Evolutionary conservation across 306 rosid species (phyloP).

Genomic region (barrel medic (Medicago truncatula)): DNA sequence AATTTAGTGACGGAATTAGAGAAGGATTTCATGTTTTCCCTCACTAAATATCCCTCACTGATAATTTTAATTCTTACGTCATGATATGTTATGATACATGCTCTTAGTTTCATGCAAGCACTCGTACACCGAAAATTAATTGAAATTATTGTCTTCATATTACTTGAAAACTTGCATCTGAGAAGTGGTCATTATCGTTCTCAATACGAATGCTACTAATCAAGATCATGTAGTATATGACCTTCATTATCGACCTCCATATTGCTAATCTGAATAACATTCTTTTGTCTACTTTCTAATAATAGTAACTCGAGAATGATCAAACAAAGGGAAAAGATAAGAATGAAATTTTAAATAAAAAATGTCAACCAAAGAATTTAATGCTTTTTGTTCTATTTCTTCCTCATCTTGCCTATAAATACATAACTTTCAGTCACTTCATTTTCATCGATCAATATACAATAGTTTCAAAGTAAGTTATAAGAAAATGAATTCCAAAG

Average conservation of each 20-base stretch:
- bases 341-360: neutral
- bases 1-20: too few species aligned
- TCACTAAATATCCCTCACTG: too few species aligned
- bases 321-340: neutral
- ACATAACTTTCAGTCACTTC: neutral
- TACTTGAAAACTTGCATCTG: neutral
- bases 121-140: neutral
- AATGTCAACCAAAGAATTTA: neutral
- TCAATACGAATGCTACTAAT: neutral
- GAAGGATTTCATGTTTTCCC: too few species aligned
- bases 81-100: neutral
- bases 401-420: conserved; percentile 2
- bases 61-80: too few species aligned
- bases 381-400: neutral
- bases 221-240: neutral
- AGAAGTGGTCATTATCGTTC: neutral
- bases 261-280: neutral
- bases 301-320: neutral
- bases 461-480: neutral
- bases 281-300: neutral
- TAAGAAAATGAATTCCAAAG: conserved; percentile 2
- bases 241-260: too few species aligned
- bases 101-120: neutral
- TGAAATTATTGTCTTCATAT: neutral
- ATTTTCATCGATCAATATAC: neutral